These are phyloP conservation scores for Starmera caribaea DNA, from an alignment of 805 yeast genomes.

Conservation along the genomic window DNA sequence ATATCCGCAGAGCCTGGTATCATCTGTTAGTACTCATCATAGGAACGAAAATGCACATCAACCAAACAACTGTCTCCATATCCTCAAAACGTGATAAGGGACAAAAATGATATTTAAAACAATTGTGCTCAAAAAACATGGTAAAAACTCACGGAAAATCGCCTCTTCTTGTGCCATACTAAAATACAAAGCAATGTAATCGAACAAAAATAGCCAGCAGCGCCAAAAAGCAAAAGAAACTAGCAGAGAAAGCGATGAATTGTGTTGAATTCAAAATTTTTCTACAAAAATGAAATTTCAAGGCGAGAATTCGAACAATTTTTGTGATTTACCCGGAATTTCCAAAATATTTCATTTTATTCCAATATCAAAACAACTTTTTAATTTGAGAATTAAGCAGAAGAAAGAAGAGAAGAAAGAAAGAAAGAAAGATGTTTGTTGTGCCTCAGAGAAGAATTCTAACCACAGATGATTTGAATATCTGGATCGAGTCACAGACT, in stretches of 20 bases:
- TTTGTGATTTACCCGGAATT: no score
- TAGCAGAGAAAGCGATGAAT: no score
- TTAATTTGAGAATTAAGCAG: no score
- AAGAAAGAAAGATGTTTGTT: not conserved
- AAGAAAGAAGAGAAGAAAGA: no score
- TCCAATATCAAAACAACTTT: no score
- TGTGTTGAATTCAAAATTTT: no score
- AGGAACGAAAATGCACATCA: no score
- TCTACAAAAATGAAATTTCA: no score
- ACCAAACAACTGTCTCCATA: not conserved
- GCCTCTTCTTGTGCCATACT: conserved; percentile 26
- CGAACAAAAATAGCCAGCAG: no score
- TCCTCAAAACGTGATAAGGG: not conserved
- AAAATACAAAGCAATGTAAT: not conserved
- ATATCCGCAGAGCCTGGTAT: conserved; percentile 81
- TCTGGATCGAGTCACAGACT: conserved; percentile 46
- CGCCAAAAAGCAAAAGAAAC: no score
- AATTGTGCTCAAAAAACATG: not conserved
- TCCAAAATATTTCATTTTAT: no score
- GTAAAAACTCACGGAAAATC: conserved; percentile 27
- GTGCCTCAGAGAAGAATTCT: conserved; percentile 38
- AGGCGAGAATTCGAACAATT: no score
- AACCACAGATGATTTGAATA: conserved; percentile 47
- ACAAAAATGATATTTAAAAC: not conserved
- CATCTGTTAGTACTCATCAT: conserved; percentile 8